Evolutionary conservation across 306 rosid genomes (phyloP).

Genomic region (Elaeagnus macrophylla): DNA sequence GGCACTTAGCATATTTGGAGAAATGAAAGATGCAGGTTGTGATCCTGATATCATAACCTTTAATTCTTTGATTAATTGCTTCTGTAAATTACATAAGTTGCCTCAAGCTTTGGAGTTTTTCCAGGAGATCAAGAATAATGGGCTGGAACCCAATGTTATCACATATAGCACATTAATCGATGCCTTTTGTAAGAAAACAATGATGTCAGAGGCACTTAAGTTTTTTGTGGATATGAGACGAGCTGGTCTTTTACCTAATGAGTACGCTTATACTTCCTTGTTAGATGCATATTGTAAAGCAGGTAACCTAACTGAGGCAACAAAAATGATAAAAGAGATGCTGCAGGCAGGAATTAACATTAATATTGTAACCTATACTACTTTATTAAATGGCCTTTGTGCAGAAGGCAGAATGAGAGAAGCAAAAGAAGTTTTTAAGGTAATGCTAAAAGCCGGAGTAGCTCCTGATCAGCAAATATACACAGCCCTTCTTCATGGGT

Average conservation of each 20-base stretch:
- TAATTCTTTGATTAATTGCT: conserved; percentile 68
- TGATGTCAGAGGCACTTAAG: conserved; percentile 69
- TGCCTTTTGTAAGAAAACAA: conserved; percentile 85
- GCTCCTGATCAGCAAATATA: conserved; percentile 48
- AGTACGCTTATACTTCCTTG: conserved; percentile 76
- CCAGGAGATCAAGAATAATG: conserved; percentile 52
- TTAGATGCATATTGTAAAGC: conserved; percentile 79
- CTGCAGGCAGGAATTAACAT: conserved; percentile 45
- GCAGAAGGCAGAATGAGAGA: conserved; percentile 62
- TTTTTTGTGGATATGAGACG: conserved; percentile 79
- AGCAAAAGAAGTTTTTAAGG: conserved; percentile 64
- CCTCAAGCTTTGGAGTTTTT: conserved; percentile 62
- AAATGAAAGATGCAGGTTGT: conserved; percentile 62
- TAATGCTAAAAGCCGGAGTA: conserved; percentile 50
- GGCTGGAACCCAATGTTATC: conserved; percentile 65
- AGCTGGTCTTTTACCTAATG: conserved; percentile 73
- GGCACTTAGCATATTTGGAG: conserved; percentile 42
- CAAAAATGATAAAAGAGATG: conserved; percentile 65
- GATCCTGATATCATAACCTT: conserved; percentile 65
- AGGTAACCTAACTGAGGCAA: conserved; percentile 59
- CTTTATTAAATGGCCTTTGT: conserved; percentile 74
- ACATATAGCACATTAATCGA: conserved; percentile 87
- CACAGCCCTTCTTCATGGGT: conserved; percentile 80
- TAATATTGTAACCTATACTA: conserved; percentile 60
- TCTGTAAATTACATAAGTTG: conserved; percentile 63